Conservation (phyloP, 2,329 filamentous ascomycete species). For the Colletotrichum chlorophyti region DNA sequence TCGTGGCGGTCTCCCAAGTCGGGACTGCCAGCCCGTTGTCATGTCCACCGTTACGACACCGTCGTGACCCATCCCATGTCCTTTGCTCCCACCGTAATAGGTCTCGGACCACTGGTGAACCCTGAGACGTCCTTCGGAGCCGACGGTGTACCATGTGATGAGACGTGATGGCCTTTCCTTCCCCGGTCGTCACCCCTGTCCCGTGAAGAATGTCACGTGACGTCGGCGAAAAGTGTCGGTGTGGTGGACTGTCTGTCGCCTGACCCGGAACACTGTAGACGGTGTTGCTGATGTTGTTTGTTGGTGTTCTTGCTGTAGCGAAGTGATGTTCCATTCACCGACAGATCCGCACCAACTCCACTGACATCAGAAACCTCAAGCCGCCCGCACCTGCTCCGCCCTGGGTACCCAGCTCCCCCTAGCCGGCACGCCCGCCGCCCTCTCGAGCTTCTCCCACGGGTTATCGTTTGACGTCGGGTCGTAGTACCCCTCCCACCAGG, state of each 20-base stretch:
- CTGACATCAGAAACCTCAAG: not conserved
- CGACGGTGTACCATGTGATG: constrained; percentile 27
- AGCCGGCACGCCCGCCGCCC: constrained; percentile 48
- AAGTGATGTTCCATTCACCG: too few species aligned
- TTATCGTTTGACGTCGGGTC: constrained; percentile 74
- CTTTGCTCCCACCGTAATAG: not conserved
- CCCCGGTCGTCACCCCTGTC: not conserved
- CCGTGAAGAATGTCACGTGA: constrained; percentile 22
- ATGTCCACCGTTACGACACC: constrained; percentile 4
- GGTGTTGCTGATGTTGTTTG: too few species aligned
- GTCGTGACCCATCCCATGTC: not conserved
- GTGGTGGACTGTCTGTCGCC: too few species aligned
- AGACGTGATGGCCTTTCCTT: not conserved
- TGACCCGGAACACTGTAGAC: too few species aligned
- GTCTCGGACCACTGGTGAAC: not conserved
- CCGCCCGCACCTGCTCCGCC: not conserved
- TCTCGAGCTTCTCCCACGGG: constrained; percentile 70
- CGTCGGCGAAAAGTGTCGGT: not conserved
- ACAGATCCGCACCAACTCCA: not conserved
- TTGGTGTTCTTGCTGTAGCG: too few species aligned
- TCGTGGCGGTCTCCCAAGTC: not conserved
- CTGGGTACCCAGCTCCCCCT: constrained; percentile 52
- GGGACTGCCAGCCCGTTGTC: constrained; percentile 3
- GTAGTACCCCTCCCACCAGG: constrained; percentile 74
- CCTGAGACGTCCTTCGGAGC: not conserved